Conservation (phyloP, 2,329 filamentous ascomycete genomes). For the Pyricularia sp. region DNA sequence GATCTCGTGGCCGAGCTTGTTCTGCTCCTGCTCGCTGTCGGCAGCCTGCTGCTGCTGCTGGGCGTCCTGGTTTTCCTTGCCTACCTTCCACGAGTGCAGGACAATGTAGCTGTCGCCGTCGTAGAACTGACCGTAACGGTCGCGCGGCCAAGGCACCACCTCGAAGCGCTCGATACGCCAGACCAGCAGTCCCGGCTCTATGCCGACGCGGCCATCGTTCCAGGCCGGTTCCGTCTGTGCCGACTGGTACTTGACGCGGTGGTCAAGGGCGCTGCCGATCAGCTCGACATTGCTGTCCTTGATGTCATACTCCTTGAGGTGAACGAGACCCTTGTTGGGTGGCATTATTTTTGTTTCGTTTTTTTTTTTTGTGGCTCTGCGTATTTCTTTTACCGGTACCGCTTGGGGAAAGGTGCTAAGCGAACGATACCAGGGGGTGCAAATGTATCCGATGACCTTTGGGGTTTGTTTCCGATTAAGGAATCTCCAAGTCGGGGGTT, state of each 20-base stretch:
- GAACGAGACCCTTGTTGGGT: conserved; percentile 47
- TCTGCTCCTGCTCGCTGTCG: conserved; percentile 3
- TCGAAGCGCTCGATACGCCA: conserved; percentile 58
- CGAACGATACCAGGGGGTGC: background rate
- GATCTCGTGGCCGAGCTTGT: conserved; percentile 46
- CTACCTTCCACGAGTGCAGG: conserved; percentile 43
- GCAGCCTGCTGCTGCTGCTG: background rate
- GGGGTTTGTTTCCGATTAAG: background rate
- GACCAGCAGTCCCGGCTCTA: conserved; percentile 39
- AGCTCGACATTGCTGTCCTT: conserved; percentile 56
- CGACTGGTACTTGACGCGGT: conserved; percentile 54
- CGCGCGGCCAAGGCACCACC: conserved; percentile 46
- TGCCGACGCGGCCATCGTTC: conserved; percentile 44
- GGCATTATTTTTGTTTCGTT: conserved; percentile 29
- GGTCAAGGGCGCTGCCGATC: conserved; percentile 50
- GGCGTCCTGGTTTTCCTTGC: conserved; percentile 23
- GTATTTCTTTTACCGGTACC: background rate
- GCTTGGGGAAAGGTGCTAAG: background rate
- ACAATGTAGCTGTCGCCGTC: conserved; percentile 59
- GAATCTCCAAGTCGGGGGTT: background rate
- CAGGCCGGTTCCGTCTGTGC: conserved; percentile 53
- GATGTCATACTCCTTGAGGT: conserved; percentile 52
- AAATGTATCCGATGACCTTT: background rate
- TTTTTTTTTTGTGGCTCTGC: background rate
- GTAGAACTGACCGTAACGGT: conserved; percentile 46